A percentile compares a stretch with the other conserved stretches of the same genome.
Evolutionary conservation across 768 basidiomycete species (phyloP).

Genomic region (Rhizopogon vinicolor): DNA sequence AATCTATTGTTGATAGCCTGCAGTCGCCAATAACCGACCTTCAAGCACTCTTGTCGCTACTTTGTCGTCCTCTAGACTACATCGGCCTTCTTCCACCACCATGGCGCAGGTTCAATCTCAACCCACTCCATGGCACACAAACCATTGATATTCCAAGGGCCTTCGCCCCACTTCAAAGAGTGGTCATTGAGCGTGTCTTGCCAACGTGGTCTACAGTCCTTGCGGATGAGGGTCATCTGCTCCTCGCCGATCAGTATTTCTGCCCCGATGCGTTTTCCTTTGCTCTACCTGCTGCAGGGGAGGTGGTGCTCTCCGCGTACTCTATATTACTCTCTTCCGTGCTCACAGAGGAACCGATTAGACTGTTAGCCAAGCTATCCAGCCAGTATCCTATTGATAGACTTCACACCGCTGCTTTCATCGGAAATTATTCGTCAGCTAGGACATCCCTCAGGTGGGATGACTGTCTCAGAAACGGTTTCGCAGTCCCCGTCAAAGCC

Average conservation of each 20-base stretch:
- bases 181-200: conserved; percentile 56
- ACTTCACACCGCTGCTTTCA: conserved; percentile 51
- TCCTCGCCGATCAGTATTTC: too few species aligned
- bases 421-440: conserved; percentile 11
- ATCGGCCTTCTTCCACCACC: too few species aligned
- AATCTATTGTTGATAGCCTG: too few species aligned
- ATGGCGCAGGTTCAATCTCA: too few species aligned
- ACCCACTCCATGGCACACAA: too few species aligned
- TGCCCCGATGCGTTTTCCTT: too few species aligned
- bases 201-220: conserved; percentile 66
- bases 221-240: conserved; percentile 37
- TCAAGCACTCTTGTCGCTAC: too few species aligned
- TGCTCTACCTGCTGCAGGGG: too few species aligned
- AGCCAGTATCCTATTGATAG: conserved; percentile 66
- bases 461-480: conserved; percentile 61
- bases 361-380: conserved; percentile 49
- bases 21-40: too few species aligned
- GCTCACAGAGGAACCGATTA: conserved; percentile 45
- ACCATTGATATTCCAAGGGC: too few species aligned
- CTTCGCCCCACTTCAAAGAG: conserved; percentile 60
- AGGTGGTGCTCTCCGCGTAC: conserved; percentile 29
- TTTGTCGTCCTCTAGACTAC: too few species aligned
- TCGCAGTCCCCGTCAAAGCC: conserved; percentile 70
- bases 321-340: conserved; percentile 53
- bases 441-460: conserved; percentile 57